Evolutionary conservation across 1,139 yeast species (phyloP), one percentile per base, ranked within the genome.

Genomic region (Scheffersomyces titani): DNA sequence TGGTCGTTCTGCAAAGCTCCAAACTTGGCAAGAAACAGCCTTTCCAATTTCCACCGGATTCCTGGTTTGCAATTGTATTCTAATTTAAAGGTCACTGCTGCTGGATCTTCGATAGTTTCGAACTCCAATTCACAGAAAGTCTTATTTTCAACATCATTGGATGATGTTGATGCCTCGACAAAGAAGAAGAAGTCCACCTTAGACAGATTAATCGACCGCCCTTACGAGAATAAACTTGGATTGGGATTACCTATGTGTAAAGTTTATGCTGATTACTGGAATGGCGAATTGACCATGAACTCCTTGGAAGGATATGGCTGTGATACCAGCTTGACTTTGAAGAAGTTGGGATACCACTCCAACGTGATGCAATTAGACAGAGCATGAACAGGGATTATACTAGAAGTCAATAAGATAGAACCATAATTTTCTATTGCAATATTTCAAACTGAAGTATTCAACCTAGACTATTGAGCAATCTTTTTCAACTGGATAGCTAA

Each of bases 221-320:
- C 96, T 0, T 87, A 90, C 44, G 83, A 88, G 58, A 82, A 84
- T 63, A 88, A 89, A 58, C 75, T 93, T 22, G 98, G 98, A 0
- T 82, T 93, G 63, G 97, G 98, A 0, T 77, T 93, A 58, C 98
- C 98, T 0, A 86, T 93, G 88, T 89, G 97, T 65, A 87, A 90
- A 62, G 91, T 93, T 0, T 93, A 93, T 68, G 93, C 97, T 0
- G 98, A 93, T 65, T 93, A 93, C 71, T 93, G 98, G 98, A 94
- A 92, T 65, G 98, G 98, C 5, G 89, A 88, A 54, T 73, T 93
- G 54, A 88, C 86, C 63, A 84, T 93, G 81, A 89, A 89, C 65
- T 88, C 96, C 0, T 75, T 93, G 52, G 94, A 91, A 61, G 98
- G 97, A 1, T 91, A 89, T 65, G 98, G 99, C 3, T 86, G 96